A percentile compares a stretch with the other conserved stretches of the same genome.
Conservation (phyloP, 345 rosid genomes). For the Moricandia arvensis region DNA sequence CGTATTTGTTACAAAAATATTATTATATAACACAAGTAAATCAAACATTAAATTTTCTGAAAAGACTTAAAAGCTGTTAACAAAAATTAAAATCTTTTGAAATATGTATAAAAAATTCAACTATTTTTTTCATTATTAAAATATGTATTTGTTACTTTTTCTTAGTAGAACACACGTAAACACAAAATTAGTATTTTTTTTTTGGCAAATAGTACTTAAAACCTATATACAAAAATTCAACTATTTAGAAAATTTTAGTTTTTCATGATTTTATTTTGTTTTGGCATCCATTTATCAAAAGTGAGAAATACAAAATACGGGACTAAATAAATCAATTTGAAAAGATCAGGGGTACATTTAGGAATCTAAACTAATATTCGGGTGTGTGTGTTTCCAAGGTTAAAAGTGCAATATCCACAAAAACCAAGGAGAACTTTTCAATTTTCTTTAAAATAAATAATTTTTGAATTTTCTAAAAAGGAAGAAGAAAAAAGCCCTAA, state of each 20-base stretch:
- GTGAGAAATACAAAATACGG: background rate
- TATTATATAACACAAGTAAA: background rate
- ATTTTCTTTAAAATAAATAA: background rate
- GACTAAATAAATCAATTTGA: background rate
- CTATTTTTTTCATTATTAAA: background rate
- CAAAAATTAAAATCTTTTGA: background rate
- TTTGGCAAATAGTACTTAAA: background rate
- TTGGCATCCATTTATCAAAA: background rate
- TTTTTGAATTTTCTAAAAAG: background rate
- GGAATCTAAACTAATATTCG: background rate
- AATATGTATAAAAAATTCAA: background rate
- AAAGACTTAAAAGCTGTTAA: background rate
- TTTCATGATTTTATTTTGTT: background rate
- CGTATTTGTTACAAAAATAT: no score
- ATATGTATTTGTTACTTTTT: background rate
- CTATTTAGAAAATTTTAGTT: background rate
- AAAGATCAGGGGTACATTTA: background rate
- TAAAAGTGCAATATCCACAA: constrained; percentile 2
- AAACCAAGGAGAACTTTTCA: constrained; percentile 1
- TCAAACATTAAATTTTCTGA: background rate
- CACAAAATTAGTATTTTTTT: background rate
- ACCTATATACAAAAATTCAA: background rate
- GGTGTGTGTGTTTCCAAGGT: background rate
- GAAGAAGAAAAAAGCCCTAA: constrained; percentile 17
- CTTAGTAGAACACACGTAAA: background rate